Conservation (phyloP, 352 stramenopile species). For the Phytophthora cryptogea region DNA sequence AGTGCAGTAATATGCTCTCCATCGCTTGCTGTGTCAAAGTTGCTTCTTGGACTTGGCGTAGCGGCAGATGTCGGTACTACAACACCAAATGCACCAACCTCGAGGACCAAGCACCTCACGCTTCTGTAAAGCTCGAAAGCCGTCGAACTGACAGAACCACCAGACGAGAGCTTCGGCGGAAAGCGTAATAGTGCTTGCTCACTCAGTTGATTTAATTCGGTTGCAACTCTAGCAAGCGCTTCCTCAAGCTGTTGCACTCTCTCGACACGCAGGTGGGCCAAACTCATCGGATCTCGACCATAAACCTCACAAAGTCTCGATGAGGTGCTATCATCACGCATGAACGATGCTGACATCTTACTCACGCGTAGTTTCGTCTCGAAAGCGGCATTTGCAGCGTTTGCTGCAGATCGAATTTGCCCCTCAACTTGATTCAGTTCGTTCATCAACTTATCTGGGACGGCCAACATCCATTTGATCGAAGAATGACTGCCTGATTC, state of each 20-base stretch:
- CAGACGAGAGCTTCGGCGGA: slow-evolving; percentile 3
- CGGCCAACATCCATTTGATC: slow-evolving; percentile 51
- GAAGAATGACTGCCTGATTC: slow-evolving; percentile 6
- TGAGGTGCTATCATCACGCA: slow-evolving; percentile 19
- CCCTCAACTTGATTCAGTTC: slow-evolving; percentile 40
- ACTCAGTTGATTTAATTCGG: slow-evolving; percentile 21
- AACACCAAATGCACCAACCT: slow-evolving; percentile 43
- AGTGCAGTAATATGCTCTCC: slow-evolving; percentile 21
- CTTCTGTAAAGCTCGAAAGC: slow-evolving; percentile 23
- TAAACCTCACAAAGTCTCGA: slow-evolving; percentile 27
- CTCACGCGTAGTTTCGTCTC: slow-evolving; percentile 45
- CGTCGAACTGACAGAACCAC: background rate
- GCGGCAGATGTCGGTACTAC: slow-evolving; percentile 24
- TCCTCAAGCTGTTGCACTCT: slow-evolving; percentile 32
- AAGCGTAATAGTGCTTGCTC: slow-evolving; percentile 12
- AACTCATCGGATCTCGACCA: slow-evolving; percentile 7
- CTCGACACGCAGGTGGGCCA: slow-evolving; percentile 24
- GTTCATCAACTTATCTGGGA: slow-evolving; percentile 38
- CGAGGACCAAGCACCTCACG: slow-evolving; percentile 33
- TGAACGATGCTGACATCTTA: slow-evolving; percentile 25
- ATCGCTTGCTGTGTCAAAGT: background rate
- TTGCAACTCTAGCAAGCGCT: slow-evolving; percentile 22
- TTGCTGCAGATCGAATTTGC: slow-evolving; percentile 32
- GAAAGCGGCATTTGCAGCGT: slow-evolving; percentile 19
- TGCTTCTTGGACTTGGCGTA: background rate